Evolutionary conservation across 1,284 basidiomycete species (phyloP).

Genomic region (Papiliotrema nemorosa): DNA sequence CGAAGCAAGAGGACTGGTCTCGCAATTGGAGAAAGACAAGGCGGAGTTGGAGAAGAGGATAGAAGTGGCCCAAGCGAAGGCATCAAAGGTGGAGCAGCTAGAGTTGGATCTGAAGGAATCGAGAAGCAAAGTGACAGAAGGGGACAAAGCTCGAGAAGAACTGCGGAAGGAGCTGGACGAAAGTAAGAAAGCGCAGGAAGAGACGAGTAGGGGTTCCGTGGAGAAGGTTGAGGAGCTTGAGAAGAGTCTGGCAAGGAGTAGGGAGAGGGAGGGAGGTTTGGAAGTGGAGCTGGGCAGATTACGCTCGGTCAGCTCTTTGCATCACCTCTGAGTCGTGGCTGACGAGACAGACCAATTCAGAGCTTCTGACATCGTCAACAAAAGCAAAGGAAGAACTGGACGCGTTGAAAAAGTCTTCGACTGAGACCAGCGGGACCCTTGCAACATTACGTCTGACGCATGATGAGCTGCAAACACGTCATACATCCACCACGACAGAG

Average conservation of each 20-base stretch:
- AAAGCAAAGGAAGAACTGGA: too few relatives aligned
- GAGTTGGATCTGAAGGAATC: conserved; percentile 13
- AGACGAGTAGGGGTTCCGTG: conserved; percentile 12
- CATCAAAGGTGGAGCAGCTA: conserved; percentile 14
- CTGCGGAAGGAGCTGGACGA: conserved; percentile 9
- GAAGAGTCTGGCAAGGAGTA: conserved; percentile 38
- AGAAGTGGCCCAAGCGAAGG: conserved; percentile 10
- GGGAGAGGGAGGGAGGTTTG: conserved; percentile 42
- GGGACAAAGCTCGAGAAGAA: conserved; percentile 8
- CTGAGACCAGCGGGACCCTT: too few relatives aligned
- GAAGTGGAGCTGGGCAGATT: conserved; percentile 45
- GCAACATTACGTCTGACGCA: too few relatives aligned
- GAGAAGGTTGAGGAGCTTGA: conserved; percentile 30
- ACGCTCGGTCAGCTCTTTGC: conserved; percentile 35
- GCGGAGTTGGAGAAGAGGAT: conserved; percentile 15
- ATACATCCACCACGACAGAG: conserved; percentile 10
- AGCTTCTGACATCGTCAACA: too few relatives aligned
- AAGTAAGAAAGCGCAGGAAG: conserved; percentile 5
- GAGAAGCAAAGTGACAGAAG: conserved; percentile 10
- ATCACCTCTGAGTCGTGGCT: not conserved
- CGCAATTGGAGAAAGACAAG: conserved; percentile 36
- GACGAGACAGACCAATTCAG: conserved; percentile 23
- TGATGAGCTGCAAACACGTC: conserved; percentile 9
- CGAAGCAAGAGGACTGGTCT: conserved; percentile 31
- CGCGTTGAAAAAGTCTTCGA: too few relatives aligned